A percentile compares a stretch with the other conserved stretches of the same genome.
Evolutionary conservation across 208 protist species (phyloP).

Genomic region (Kentomonas sorsogonicus): DNA sequence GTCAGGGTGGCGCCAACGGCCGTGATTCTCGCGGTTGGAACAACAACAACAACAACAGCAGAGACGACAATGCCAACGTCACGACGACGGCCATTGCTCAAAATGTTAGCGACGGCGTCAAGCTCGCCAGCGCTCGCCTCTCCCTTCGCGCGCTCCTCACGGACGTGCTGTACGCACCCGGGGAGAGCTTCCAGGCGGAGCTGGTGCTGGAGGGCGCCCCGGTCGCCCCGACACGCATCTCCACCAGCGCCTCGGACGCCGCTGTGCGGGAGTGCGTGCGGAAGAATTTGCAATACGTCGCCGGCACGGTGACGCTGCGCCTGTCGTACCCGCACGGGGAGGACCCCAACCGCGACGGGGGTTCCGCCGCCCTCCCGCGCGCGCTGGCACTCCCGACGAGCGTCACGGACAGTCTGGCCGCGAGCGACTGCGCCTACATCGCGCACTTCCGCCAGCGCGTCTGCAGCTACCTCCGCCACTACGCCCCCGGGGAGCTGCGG

Average conservation of each 20-base stretch:
- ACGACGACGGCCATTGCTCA: no score
- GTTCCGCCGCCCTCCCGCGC: no score
- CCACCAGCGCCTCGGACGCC: no score
- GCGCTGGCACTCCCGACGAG: no score
- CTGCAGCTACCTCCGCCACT: conserved; percentile 32
- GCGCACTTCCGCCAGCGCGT: conserved; percentile 72
- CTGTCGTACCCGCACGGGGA: conserved; percentile 45
- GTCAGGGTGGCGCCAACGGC: no score
- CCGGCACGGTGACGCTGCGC: conserved; percentile 51
- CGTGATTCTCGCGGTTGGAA: no score
- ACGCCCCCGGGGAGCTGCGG: conserved; percentile 33
- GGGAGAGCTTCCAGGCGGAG: conserved; percentile 49
- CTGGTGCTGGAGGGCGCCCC: no score
- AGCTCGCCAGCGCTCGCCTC: conserved; percentile 41
- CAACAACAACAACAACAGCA: no score
- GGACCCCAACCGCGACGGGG: no score
- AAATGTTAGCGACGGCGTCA: conserved; percentile 41
- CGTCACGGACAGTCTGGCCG: no score
- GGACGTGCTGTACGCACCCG: conserved; percentile 34
- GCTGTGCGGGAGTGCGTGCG: conserved; percentile 3
- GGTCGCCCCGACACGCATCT: no score
- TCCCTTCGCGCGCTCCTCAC: conserved; percentile 75
- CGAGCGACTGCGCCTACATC: conserved; percentile 45
- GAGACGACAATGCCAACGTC: no score
- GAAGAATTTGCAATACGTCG: conserved; percentile 21